These are phyloP conservation scores for Pseudocercospora ulei DNA, from an alignment of 2,329 filamentous ascomycete species.

Conservation along the genomic window DNA sequence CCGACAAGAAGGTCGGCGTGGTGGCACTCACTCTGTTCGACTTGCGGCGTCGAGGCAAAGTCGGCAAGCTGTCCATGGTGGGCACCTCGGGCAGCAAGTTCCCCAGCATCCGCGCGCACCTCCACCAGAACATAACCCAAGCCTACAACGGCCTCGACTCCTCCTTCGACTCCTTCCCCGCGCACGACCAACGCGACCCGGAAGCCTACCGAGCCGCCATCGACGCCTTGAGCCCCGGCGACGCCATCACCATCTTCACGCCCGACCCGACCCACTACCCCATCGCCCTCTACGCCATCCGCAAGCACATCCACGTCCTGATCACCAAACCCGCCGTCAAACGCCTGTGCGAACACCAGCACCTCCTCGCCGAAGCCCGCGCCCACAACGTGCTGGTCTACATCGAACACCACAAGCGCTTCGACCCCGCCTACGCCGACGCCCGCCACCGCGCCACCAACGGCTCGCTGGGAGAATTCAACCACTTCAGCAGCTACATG, in stretches of 20 bases:
- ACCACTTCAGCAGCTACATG: slow-evolving; percentile 98
- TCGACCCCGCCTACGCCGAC: slow-evolving; percentile 84
- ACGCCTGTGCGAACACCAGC: slow-evolving; percentile 66
- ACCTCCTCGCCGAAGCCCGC: slow-evolving; percentile 60
- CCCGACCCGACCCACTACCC: slow-evolving; percentile 87
- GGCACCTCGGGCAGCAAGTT: slow-evolving; percentile 83
- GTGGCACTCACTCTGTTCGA: slow-evolving; percentile 86
- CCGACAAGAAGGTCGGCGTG: slow-evolving; percentile 93
- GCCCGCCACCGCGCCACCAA: slow-evolving; percentile 65
- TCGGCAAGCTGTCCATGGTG: slow-evolving; percentile 76
- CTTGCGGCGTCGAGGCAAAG: slow-evolving; percentile 76
- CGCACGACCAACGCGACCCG: slow-evolving; percentile 62
- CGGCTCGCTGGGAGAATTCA: slow-evolving; percentile 69
- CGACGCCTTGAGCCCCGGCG: slow-evolving; percentile 67
- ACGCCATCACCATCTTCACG: slow-evolving; percentile 92
- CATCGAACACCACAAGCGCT: slow-evolving; percentile 94
- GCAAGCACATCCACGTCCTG: slow-evolving; percentile 78
- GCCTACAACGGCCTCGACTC: slow-evolving; percentile 75
- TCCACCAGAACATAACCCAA: slow-evolving; percentile 76
- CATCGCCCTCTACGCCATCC: slow-evolving; percentile 84
- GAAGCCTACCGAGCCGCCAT: slow-evolving; percentile 84
- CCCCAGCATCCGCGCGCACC: slow-evolving; percentile 79
- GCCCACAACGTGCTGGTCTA: slow-evolving; percentile 78
- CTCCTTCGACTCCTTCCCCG: slow-evolving; percentile 71
- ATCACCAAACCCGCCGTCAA: slow-evolving; percentile 93